Conservation (phyloP, 2,329 filamentous ascomycete species). For the Trichoderma cornu-damae region DNA sequence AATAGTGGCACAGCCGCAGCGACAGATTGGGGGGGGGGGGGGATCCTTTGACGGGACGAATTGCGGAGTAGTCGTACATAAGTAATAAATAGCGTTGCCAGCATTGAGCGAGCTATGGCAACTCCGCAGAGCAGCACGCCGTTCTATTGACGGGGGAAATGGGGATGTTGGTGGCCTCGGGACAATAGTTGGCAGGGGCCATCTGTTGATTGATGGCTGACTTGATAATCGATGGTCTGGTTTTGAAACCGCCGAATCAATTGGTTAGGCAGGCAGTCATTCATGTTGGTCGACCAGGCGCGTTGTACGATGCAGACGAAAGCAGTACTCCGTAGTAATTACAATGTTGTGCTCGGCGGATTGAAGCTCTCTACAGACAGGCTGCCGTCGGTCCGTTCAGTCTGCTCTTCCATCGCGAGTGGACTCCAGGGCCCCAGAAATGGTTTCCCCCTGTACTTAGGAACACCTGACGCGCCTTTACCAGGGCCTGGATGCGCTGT, state of each 20-base stretch:
- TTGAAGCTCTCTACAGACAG: too few relatives aligned
- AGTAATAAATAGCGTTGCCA: not conserved
- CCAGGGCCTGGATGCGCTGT: conserved; percentile 13
- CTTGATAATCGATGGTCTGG: not conserved
- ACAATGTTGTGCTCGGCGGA: not conserved
- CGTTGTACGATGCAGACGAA: not conserved
- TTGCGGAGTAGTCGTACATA: not conserved
- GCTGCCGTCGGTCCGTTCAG: too few relatives aligned
- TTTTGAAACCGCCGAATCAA: not conserved
- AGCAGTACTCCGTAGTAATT: too few relatives aligned
- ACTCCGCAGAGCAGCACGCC: not conserved
- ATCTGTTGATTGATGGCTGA: conserved; percentile 1
- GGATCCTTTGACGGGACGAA: not conserved
- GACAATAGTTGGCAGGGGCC: not conserved
- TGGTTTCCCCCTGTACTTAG: not conserved
- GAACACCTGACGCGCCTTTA: conserved; percentile 15
- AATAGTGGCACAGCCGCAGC: not conserved
- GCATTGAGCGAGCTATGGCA: too few relatives aligned
- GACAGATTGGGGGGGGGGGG: too few relatives aligned
- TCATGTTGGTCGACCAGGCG: not conserved
- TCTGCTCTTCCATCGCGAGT: not conserved
- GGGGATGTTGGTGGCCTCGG: not conserved
- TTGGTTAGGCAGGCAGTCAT: not conserved
- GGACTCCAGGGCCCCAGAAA: not conserved
- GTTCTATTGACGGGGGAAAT: not conserved